Evolutionary conservation across 2,329 filamentous ascomycete genomes (phyloP).

Genomic region (Sporothrix schenckii): DNA sequence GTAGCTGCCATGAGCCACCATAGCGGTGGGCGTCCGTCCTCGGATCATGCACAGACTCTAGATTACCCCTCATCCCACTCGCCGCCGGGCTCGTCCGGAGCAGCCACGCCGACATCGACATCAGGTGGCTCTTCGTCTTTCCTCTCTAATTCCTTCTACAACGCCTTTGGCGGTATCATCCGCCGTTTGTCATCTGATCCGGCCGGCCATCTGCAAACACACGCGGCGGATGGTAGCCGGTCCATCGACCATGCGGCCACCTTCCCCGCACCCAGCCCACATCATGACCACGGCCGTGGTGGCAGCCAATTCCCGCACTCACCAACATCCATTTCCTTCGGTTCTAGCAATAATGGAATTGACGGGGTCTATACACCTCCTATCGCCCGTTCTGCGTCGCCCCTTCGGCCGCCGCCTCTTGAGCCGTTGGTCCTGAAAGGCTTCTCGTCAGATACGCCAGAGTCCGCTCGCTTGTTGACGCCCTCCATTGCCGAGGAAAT

Average conservation of each 20-base stretch:
- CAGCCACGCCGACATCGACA: slow-evolving; percentile 38
- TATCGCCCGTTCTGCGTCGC: slow-evolving; percentile 65
- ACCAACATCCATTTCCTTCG: background rate
- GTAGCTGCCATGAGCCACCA: slow-evolving; percentile 25
- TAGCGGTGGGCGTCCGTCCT: slow-evolving; percentile 10
- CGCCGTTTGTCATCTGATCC: slow-evolving; percentile 64
- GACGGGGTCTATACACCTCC: slow-evolving; percentile 47
- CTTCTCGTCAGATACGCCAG: slow-evolving; percentile 62
- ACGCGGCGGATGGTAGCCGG: slow-evolving; percentile 5
- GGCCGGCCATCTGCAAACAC: slow-evolving; percentile 40
- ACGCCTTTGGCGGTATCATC: slow-evolving; percentile 64
- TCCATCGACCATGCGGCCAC: slow-evolving; percentile 26
- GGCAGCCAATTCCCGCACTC: slow-evolving; percentile 27
- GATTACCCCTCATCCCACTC: slow-evolving; percentile 23
- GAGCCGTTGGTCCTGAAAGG: slow-evolving; percentile 75
- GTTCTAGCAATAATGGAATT: slow-evolving; percentile 32
- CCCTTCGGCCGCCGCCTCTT: slow-evolving; percentile 85
- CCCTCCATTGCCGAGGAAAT: slow-evolving; percentile 87
- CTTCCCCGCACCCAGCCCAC: background rate
- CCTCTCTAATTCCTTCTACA: slow-evolving; percentile 43
- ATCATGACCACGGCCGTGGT: slow-evolving; percentile 4
- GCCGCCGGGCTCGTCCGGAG: slow-evolving; percentile 31
- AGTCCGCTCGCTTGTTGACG: slow-evolving; percentile 68
- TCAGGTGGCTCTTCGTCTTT: slow-evolving; percentile 40
- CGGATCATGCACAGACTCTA: slow-evolving; percentile 14